Base-by-base conservation (phyloP, 1,284 basidiomycete genomes). In the Amanita bisporigera region DNA sequence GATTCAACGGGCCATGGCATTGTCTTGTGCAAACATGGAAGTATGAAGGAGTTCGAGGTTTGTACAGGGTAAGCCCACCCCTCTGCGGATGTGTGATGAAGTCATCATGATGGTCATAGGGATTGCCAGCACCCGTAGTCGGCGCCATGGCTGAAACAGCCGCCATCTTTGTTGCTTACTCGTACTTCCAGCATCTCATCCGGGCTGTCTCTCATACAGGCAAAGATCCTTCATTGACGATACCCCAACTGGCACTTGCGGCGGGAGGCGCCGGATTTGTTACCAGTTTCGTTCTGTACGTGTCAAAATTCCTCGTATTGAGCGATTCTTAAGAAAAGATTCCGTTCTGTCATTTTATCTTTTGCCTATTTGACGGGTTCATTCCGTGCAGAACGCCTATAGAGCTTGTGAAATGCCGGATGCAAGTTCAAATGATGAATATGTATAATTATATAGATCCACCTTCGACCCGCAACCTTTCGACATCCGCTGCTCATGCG, bases 61-160 rank as follows among this genome's bases (percentile, higher is more conserved):
- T 98, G 21, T 98, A 97, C 78, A 84, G 96, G 49, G 96, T 97
- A 73, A 69, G 93, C 81, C 24, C 26, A 21, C 38, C 38, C 33
- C 24, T 33, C 40, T 47, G 45, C 41, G 24, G 15, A 24, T 63
- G 69, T 24, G 68, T 43, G 21, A 49, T 26, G 33, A 54, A 45
- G 50, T 31, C 11, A 9, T 54, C 14, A 55, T 55, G 36, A 66
- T 19, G 15, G 58, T 31, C 47, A 29, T 70, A 98, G 96, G 97
- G 97, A 31, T 81, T 99, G 6, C 95, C 96, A 12, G 94, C 95
- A 64, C 97, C 97, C 0, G 85, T 99, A 33, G 86, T 93, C 0
- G 97, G 97, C 3, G 94, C 97, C 15, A 97, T 97, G 87, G 89
- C 88, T 1, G 97, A 99, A 78, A 98, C 97, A 72, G 97, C 96